Base-by-base conservation (phyloP, 2,329 filamentous ascomycete genomes). In the Penicillium hesseltinei region DNA sequence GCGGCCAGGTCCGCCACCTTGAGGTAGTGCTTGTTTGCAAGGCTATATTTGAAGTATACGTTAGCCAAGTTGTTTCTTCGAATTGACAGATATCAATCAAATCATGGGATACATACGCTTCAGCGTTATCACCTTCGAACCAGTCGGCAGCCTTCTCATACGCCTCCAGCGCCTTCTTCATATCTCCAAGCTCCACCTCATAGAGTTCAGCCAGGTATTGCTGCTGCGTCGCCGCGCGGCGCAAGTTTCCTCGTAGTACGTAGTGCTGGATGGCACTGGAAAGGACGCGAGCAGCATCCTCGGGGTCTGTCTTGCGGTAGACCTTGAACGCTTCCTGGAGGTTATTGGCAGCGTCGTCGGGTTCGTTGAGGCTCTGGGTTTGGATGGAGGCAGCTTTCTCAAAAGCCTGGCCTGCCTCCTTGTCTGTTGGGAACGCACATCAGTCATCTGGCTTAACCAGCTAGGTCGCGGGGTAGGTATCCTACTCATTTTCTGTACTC, bases 271-370 rank as follows among this genome's bases (percentile, higher is more conserved):
- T 91, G 40, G 92, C 89, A 63, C 87, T 79, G 63, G 91, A 85
- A 55, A 97, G 80, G 70, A 90, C 92, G 60, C 90, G 82, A 43
- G 89, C 90, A 17, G 92, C 93, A 69, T 93, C 88, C 71, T 91
- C 82, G 21, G 92, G 92, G 68, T 90, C 87, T 52, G 89, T 87
- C 77, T 92, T 95, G 69, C 88, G 85, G 79, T 97, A 97, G 59
- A 91, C 89, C 81, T 97, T 97, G 84, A 92, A 97, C 51, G 94
- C 94, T 74, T 97, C 92, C 69, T 88, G 85, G 60, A 92, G 80
- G 47, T 89, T 88, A 77, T 96, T 95, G 62, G 93, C 92, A 47
- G 92, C 91, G 72, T 97, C 94, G 73, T 96, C 91, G 42, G 89
- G 90, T 71, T 97, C 92, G 72, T 92, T 95, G 50, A 97, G 84